These are phyloP conservation scores for Nectriaceae sp. DNA, from an alignment of 2,329 filamentous ascomycete genomes.

Conservation along the genomic window DNA sequence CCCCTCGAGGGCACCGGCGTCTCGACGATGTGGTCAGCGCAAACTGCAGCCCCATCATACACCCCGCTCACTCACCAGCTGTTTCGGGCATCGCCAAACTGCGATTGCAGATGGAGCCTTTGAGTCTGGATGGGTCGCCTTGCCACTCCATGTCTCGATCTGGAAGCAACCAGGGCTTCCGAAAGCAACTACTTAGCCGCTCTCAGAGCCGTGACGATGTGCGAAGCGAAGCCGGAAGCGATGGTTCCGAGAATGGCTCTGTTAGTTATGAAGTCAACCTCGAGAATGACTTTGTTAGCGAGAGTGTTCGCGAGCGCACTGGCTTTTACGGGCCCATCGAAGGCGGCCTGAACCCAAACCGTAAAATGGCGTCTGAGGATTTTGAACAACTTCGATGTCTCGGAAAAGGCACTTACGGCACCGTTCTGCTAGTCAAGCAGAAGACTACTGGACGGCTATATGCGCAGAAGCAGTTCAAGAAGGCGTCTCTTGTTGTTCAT, in stretches of 20 bases:
- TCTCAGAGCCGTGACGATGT: slow-evolving; percentile 58
- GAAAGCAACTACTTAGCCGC: slow-evolving; percentile 57
- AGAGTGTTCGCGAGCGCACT: slow-evolving; percentile 52
- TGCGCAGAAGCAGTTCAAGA: slow-evolving; percentile 98
- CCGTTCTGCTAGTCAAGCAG: slow-evolving; percentile 91
- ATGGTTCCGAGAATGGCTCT: slow-evolving; percentile 65
- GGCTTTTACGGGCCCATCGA: slow-evolving; percentile 50
- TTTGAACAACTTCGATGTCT: slow-evolving; percentile 91
- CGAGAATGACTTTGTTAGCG: slow-evolving; percentile 82
- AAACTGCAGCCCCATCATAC: slow-evolving; percentile 63
- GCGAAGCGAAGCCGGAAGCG: slow-evolving; percentile 54
- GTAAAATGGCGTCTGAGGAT: slow-evolving; percentile 90
- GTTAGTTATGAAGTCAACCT: slow-evolving; percentile 85
- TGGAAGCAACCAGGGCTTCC: slow-evolving; percentile 46
- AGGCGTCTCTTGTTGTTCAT: slow-evolving; percentile 91
- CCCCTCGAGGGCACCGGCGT: slow-evolving; percentile 41
- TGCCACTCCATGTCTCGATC: slow-evolving; percentile 58
- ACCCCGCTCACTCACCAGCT: slow-evolving; percentile 53
- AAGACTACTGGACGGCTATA: slow-evolving; percentile 83
- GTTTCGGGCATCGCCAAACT: slow-evolving; percentile 79
- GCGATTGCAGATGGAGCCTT: slow-evolving; percentile 76
- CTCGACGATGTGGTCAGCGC: slow-evolving; percentile 61
- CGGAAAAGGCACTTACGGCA: slow-evolving; percentile 95
- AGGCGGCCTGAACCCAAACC: slow-evolving; percentile 55
- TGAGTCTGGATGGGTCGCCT: slow-evolving; percentile 65